Base-by-base conservation (phyloP, 768 basidiomycete species). In the Pleurotus salmoneostramineus region DNA sequence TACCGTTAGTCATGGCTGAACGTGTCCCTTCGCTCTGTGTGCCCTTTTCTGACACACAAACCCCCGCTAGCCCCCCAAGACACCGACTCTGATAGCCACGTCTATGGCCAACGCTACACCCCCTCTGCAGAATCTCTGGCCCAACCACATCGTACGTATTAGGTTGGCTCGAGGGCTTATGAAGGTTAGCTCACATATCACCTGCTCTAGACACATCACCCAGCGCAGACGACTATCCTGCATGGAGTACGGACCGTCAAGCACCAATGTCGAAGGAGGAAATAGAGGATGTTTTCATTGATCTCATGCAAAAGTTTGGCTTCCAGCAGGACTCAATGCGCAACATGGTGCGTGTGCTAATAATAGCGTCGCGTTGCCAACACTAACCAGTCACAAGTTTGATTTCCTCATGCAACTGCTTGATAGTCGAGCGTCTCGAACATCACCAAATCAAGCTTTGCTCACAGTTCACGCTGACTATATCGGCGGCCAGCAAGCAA, bases 231-330 rank as follows among this genome's bases (percentile, higher is more conserved):
- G 85, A 93, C 40, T 98, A 98, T 68, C 91, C 96, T 0, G 94
- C 96, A 0, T 99, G 97, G 97, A 87, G 85, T 8, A 72, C 85
- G 37, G 97, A 98, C 50, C 88, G 91, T 12, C 87, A 91, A 63
- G 97, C 98, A 61, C 96, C 96, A 14, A 77, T 99, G 12, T 95
- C 94, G 17, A 98, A 98, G 77, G 97, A 99, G 72, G 97, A 98
- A 77, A 98, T 98, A 57, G 96, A 98, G 71, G 97, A 99, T 69
- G 93, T 99, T 50, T 93, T 98, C 69, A 83, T 98, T 51, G 97
- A 98, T 77, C 81, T 99, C 36, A 89, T 93, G 31, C 95, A 98
- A 80, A 99, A 98, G 74, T 99, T 98, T 74, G 97, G 97, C 60
- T 99, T 99, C 69, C 97, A 95, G 76, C 80, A 87, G 57, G 94